A percentile compares a stretch with the other conserved stretches of the same genome.
These are phyloP conservation scores for Schwanniomyces vanrijiae DNA, from an alignment of 805 yeast species.

Conservation along the genomic window DNA sequence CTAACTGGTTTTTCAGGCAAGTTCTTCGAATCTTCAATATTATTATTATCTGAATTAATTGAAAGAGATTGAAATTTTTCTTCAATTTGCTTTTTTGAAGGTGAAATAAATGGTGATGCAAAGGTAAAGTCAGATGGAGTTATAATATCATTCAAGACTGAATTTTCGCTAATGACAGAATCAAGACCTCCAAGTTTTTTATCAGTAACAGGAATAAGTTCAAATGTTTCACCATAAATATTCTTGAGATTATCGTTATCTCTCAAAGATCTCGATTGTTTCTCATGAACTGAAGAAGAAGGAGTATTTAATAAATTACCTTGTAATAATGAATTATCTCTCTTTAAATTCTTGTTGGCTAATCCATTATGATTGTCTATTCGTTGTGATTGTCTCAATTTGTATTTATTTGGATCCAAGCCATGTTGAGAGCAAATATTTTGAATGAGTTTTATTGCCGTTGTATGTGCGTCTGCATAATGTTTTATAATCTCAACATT, in stretches of 20 bases:
- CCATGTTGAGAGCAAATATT: conserved; percentile 30
- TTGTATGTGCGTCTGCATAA: conserved; percentile 4
- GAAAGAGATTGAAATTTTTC: conserved; percentile 13
- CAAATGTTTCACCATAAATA: conserved; percentile 14
- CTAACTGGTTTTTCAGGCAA: not conserved
- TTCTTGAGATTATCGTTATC: conserved; percentile 12
- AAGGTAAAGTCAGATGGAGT: conserved; percentile 29
- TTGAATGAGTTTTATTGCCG: conserved; percentile 22
- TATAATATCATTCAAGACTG: conserved; percentile 19
- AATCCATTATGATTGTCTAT: not conserved
- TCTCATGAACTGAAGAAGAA: conserved; percentile 1
- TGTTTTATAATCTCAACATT: not conserved
- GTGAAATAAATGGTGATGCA: conserved; percentile 20
- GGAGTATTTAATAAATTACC: conserved; percentile 1
- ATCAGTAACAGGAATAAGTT: conserved; percentile 16
- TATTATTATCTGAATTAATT: not conserved
- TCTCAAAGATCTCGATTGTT: conserved; percentile 5
- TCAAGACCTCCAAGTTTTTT: not conserved
- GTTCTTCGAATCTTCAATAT: not conserved
- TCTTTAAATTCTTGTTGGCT: not conserved
- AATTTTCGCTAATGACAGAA: conserved; percentile 5
- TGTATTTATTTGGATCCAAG: conserved; percentile 25
- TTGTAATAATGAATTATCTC: conserved; percentile 5
- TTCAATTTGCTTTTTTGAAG: conserved; percentile 18
- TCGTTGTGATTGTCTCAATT: conserved; percentile 17